Conservation (phyloP, 2,329 filamentous ascomycete species). For the Aureobasidium sp. region DNA sequence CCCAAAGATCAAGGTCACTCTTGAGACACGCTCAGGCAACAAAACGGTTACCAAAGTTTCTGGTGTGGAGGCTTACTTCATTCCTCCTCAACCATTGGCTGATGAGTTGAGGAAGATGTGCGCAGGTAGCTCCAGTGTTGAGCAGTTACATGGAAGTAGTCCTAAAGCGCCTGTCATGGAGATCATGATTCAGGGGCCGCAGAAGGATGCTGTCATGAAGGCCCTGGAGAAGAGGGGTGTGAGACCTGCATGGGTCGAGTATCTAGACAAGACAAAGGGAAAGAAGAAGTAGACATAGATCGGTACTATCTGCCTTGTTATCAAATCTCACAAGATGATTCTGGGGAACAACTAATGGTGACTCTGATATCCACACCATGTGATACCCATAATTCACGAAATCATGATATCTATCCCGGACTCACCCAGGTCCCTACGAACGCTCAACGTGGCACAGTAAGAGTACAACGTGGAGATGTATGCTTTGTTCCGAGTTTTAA, state of each 20-base stretch:
- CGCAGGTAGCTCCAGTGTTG: conserved; percentile 58
- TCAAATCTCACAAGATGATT: too few relatives aligned
- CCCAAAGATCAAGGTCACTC: conserved; percentile 50
- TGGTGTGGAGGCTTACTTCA: conserved; percentile 53
- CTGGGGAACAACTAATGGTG: fast-evolving
- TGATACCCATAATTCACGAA: too few relatives aligned
- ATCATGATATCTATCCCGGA: too few relatives aligned
- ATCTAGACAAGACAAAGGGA: conserved; percentile 59
- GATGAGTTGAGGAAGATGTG: conserved; percentile 60
- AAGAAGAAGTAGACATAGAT: conserved; percentile 38
- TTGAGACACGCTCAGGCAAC: conserved; percentile 59
- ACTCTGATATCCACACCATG: too few relatives aligned
- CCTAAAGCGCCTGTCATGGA: conserved; percentile 57
- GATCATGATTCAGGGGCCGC: conserved; percentile 59
- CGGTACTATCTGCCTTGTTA: too few relatives aligned
- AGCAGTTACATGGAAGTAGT: conserved; percentile 49
- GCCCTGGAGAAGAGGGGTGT: conserved; percentile 53
- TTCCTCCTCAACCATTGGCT: conserved; percentile 50
- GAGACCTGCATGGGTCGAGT: conserved; percentile 49
- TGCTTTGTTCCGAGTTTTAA: too few relatives aligned
- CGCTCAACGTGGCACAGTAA: too few relatives aligned
- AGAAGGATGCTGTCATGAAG: conserved; percentile 53
- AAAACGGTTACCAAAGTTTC: conserved; percentile 57
- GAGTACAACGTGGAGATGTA: too few relatives aligned
- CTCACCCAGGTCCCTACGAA: too few relatives aligned